Conservation (phyloP, 108 stramenopile genomes). For the Epipyxis sp. region DNA sequence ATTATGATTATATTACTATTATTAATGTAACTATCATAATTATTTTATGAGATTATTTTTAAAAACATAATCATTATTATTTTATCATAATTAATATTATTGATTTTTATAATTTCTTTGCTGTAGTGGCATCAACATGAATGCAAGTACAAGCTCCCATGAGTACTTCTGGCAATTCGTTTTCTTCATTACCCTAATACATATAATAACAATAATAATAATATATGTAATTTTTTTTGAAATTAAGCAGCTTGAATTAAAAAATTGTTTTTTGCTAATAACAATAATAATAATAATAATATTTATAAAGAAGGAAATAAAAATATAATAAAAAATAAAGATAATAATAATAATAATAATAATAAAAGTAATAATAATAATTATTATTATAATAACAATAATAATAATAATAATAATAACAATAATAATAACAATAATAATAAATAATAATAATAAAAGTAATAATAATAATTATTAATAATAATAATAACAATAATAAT, state of each 20-base stretch:
- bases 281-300: constrained; percentile 51
- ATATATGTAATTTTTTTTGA: no score
- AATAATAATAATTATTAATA: no score
- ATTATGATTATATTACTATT: neutral
- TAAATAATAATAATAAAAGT: no score
- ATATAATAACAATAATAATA: no score
- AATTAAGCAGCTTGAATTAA: constrained; percentile 55
- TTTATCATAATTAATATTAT: neutral
- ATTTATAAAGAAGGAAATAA: constrained; percentile 2
- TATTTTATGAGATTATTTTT: neutral
- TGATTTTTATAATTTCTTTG: constrained; percentile 23
- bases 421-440: no score
- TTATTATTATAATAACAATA: neutral
- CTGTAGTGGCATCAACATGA: constrained; percentile 25
- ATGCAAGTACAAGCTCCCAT: constrained; percentile 44
- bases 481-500: no score
- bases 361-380: neutral
- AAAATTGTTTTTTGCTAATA: constrained; percentile 35
- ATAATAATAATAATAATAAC: neutral
- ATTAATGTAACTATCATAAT: neutral
- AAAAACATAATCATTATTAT: neutral
- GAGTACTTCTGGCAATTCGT: constrained; percentile 57
- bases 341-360: neutral
- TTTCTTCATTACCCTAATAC: constrained; percentile 54
- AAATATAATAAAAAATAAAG: no score